Evolutionary conservation across 805 yeast genomes (phyloP), one percentile per base, ranked within the genome.

Genomic region (Kluyveromyces dobzhanskii): DNA sequence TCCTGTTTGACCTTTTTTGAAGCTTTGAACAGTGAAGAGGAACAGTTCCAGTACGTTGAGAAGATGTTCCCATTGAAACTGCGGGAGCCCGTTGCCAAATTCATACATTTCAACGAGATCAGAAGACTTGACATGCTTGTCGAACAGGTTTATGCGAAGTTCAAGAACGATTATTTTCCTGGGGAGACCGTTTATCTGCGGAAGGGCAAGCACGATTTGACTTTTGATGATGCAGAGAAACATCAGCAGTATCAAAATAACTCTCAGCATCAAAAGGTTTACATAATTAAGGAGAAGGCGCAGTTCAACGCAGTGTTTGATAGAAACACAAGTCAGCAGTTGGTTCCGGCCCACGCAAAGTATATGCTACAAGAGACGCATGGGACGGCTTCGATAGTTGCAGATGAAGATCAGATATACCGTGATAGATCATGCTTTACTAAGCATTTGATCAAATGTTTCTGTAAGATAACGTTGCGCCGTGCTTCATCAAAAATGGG

Each of bases 1-100:
- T 81, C 96, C 13, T 82, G 94, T 51, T 70, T 90, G 42, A 85
- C 96, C 1, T 92, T 75, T 57, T 88, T 88, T 57, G 94, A 92
- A 53, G 98, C 97, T 0, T 69, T 76, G 32, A 76, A 77, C 39
- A 78, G 83, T 43, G 98, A 90, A 63, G 71, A 73, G 45, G 66
- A 64, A 39, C 80, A 76, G 55, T 68, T 75, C 53, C 57, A 62
- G 40, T 76, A 74, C 44, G 86, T 90, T 38, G 94, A 87, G 52
- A 67, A 71, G 40, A 73, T 75, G 53, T 92, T 92, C 58, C 98
- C 98, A 4, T 94, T 90, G 49, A 82, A 94, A 30, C 70, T 88
- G 39, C 80, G 87, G 52, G 96, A 85, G 53, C 98, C 96, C 9
- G 83, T 92, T n/a, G 73, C 94, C 17, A 66, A 95, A 48, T 78